Percentiles rank a stretch among this genome's conserved stretches.
phyloP scores from a whole-genome alignment of 441 rosid species.

The Pelargonium cotyledonis region DNA sequence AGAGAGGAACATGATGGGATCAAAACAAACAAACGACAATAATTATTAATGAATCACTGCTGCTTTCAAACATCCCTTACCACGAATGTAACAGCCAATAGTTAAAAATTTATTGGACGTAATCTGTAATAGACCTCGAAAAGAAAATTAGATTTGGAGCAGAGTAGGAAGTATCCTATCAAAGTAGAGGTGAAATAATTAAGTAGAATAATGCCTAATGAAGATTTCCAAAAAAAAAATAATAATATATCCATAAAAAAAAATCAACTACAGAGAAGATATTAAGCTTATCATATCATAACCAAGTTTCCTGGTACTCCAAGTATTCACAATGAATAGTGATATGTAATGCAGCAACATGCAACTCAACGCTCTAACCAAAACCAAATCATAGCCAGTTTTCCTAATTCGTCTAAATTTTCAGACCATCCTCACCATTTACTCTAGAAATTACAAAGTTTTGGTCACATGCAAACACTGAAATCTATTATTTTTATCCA shows the following conservation, averaged over 20 bases:
- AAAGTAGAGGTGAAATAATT: not conserved
- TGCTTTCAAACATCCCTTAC: not conserved
- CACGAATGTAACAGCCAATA: not conserved
- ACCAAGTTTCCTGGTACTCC: not conserved
- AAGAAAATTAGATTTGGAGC: not conserved
- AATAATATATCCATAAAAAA: not conserved
- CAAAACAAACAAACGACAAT: constrained; percentile 1
- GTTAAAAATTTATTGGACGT: not conserved
- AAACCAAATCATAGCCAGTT: not conserved
- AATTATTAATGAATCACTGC: not conserved
- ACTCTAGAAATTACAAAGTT: not conserved
- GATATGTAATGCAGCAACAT: not conserved
- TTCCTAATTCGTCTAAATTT: not conserved
- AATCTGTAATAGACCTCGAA: not conserved
- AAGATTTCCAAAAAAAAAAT: not conserved
- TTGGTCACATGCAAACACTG: not conserved
- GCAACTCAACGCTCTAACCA: not conserved
- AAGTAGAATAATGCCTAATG: not conserved
- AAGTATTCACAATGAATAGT: not conserved
- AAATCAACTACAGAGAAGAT: not conserved
- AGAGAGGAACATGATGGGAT: not conserved
- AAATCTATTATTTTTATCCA: not conserved
- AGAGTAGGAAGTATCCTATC: not conserved
- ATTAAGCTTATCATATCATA: not conserved
- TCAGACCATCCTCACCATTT: not conserved